Conservation (phyloP, 768 basidiomycete species). For the Pulveroboletus sp. region DNA sequence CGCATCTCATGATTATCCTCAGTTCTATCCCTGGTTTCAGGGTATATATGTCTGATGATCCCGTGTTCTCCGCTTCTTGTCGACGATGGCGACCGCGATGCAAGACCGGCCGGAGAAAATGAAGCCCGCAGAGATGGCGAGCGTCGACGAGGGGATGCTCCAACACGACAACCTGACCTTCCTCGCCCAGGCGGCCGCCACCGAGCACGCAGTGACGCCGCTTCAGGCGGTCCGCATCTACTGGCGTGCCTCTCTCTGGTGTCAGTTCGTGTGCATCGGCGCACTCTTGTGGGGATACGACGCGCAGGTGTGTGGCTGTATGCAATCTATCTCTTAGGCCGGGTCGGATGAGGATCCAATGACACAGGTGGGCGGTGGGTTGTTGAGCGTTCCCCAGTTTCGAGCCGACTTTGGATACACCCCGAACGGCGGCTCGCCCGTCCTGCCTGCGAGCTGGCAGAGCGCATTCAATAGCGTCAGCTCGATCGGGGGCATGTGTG, state of each 20-base stretch:
- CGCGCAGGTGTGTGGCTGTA: conserved; percentile 14
- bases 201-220: conserved; percentile 18
- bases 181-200: conserved; percentile 21
- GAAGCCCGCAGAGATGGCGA: neutral
- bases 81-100: conserved; percentile 2
- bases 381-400: conserved; percentile 23
- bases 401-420: conserved; percentile 26
- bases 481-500: conserved; percentile 25
- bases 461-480: conserved; percentile 26
- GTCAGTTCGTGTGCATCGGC: conserved; percentile 22
- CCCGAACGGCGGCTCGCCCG: neutral
- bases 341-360: neutral
- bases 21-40: neutral
- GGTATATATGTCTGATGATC: too few species aligned
- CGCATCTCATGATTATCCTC: neutral
- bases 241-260: conserved; percentile 27
- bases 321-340: neutral
- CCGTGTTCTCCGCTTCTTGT: neutral
- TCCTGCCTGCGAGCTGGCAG: conserved; percentile 28
- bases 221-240: conserved; percentile 19
- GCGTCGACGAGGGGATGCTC: conserved; percentile 7
- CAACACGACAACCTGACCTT: conserved; percentile 13
- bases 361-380: conserved; percentile 17
- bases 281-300: conserved; percentile 28
- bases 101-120: conserved; percentile 7